Conservation (phyloP, 257 asterid genomes). For the Plantago ovata region DNA sequence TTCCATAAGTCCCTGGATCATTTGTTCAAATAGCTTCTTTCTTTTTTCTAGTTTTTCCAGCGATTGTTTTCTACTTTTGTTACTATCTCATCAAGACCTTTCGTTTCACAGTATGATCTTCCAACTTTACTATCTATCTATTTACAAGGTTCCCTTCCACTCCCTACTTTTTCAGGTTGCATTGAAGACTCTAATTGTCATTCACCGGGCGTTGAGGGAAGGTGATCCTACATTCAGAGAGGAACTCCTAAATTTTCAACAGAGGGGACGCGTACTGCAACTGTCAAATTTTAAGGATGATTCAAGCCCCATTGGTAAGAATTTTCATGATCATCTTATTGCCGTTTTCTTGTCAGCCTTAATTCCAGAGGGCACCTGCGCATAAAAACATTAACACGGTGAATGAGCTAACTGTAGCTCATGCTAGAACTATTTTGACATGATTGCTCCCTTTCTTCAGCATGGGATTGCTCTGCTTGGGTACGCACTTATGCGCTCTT, state of each 20-base stretch:
- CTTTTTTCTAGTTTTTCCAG: not conserved
- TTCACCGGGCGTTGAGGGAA: conserved; percentile 83
- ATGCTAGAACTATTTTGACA: conserved; percentile 7
- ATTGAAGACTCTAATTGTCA: conserved; percentile 72
- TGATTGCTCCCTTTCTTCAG: conserved; percentile 35
- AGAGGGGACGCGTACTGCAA: conserved; percentile 80
- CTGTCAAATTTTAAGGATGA: conserved; percentile 92
- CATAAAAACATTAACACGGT: too few relatives aligned
- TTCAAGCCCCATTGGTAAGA: conserved; percentile 78
- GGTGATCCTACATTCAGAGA: conserved; percentile 90
- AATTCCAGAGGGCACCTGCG: too few relatives aligned
- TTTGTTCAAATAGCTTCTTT: not conserved
- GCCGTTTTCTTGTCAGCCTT: not conserved
- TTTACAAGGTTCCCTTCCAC: not conserved
- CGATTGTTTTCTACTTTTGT: conserved; percentile 1
- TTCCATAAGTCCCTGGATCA: too few relatives aligned
- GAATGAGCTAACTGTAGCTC: not conserved
- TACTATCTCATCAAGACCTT: conserved; percentile 6
- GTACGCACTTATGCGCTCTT: conserved; percentile 82
- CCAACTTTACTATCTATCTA: not conserved
- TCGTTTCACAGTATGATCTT: conserved; percentile 1
- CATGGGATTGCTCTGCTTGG: conserved; percentile 99
- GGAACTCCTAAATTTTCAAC: conserved; percentile 78
- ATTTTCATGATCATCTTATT: not conserved
- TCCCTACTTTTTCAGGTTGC: conserved; percentile 58